Percentiles rank a stretch among this genome's conserved stretches.
Evolutionary conservation across 225 moss, liverwort and hornwort species (phyloP).

Genomic region (Physcomitrellopsis africana): DNA sequence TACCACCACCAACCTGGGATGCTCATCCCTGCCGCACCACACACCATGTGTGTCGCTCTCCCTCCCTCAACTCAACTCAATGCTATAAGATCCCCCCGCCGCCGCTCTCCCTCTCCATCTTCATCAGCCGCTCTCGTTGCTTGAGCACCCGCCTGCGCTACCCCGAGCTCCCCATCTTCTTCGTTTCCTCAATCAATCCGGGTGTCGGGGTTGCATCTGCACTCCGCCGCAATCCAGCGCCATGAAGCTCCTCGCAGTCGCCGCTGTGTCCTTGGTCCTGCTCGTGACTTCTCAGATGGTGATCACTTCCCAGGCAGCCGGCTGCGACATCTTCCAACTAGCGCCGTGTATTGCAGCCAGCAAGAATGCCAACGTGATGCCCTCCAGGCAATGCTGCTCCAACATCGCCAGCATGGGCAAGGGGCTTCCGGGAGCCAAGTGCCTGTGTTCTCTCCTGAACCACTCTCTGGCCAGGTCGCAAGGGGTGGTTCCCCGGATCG

Average conservation of each 20-base stretch:
- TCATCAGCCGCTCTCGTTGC: no score
- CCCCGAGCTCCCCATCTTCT: no score
- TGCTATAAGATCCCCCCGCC: no score
- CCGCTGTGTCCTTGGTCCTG: constrained; percentile 27
- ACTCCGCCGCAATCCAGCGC: background rate
- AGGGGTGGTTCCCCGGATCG: constrained; percentile 39
- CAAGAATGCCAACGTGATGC: constrained; percentile 35
- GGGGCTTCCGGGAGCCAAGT: constrained; percentile 34
- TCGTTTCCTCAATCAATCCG: no score
- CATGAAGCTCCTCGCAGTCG: constrained; percentile 29
- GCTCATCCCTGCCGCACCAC: no score
- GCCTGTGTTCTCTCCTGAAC: constrained; percentile 38
- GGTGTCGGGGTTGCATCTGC: no score
- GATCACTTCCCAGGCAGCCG: constrained; percentile 15
- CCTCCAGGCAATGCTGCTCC: constrained; percentile 42
- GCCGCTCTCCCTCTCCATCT: no score
- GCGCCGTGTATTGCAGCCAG: constrained; percentile 47
- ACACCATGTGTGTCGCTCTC: no score
- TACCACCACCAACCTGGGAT: no score
- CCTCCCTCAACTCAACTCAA: no score
- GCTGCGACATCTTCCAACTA: constrained; percentile 42
- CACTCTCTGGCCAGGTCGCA: constrained; percentile 31
- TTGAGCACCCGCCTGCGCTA: no score
- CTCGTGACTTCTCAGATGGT: constrained; percentile 31
- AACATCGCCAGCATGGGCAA: constrained; percentile 40